Conservation (phyloP, 192 early-diverging fungal species). For the Funneliformis mosseae region DNA sequence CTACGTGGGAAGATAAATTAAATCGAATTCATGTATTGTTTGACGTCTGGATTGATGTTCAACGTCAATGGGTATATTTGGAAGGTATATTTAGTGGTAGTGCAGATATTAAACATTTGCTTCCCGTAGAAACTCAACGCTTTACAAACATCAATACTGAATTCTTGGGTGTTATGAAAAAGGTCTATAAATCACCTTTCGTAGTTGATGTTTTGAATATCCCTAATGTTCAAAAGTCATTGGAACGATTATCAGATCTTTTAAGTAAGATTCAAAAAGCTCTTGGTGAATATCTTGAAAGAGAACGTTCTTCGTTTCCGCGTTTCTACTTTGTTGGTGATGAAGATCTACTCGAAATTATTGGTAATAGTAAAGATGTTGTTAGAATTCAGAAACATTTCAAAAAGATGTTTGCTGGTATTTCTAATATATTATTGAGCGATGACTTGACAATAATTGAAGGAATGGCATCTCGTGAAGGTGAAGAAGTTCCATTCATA, state of each 20-base stretch:
- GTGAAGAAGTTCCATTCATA: constrained; percentile 84
- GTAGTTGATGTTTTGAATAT: constrained; percentile 94
- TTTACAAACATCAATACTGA: constrained; percentile 98
- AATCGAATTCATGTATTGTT: constrained; percentile 95
- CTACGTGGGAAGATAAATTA: constrained; percentile 94
- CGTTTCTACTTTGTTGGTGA: constrained; percentile 99
- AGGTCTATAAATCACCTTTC: constrained; percentile 97
- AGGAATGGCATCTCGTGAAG: constrained; percentile 92
- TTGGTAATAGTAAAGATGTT: constrained; percentile 97
- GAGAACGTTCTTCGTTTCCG: constrained; percentile 95
- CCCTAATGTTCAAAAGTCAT: constrained; percentile 90
- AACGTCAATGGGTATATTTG: constrained; percentile 99
- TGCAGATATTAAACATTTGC: constrained; percentile 95
- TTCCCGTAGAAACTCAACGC: constrained; percentile 93
- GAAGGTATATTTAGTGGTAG: constrained; percentile 98
- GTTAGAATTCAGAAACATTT: constrained; percentile 96
- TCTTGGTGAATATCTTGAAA: constrained; percentile 97
- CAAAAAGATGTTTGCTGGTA: constrained; percentile 99
- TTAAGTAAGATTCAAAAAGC: constrained; percentile 97
- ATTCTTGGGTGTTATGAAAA: constrained; percentile 98
- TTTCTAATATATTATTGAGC: constrained; percentile 77
- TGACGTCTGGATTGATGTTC: constrained; percentile 99
- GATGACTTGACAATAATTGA: constrained; percentile 76
- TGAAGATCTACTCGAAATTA: constrained; percentile 99
- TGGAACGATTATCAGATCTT: constrained; percentile 92